Conservation (phyloP, 495 filamentous ascomycete species). For the Paragyromitra xinjiangensis region DNA sequence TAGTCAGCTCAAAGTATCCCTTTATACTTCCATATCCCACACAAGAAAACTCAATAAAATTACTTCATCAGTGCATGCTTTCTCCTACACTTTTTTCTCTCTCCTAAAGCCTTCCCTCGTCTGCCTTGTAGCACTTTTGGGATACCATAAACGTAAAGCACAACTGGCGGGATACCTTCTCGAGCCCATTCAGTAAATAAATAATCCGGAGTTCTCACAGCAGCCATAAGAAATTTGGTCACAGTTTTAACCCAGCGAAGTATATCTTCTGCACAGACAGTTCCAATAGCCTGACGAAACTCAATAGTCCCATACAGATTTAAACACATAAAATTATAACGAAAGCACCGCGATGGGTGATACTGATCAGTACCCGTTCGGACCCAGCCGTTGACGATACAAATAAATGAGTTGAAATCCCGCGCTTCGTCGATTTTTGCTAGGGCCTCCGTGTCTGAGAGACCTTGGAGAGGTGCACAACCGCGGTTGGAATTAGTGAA, state of each 20-base stretch:
- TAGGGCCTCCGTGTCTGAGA: neutral
- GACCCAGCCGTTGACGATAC: neutral
- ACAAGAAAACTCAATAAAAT: neutral
- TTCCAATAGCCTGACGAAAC: constrained; percentile 42
- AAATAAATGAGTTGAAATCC: constrained; percentile 3
- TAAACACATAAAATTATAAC: neutral
- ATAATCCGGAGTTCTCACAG: constrained; percentile 15
- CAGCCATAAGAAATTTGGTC: constrained; percentile 7
- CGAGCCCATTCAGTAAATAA: constrained; percentile 10
- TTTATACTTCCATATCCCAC: neutral
- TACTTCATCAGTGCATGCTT: neutral
- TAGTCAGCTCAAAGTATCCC: neutral
- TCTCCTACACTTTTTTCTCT: neutral
- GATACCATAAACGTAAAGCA: neutral
- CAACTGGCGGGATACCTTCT: constrained; percentile 5
- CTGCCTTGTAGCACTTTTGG: neutral
- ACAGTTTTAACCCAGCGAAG: constrained; percentile 31
- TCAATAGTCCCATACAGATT: constrained; percentile 38
- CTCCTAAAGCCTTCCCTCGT: neutral
- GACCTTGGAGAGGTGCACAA: neutral
- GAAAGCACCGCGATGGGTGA: constrained; percentile 5
- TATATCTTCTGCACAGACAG: neutral
- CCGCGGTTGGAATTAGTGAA: neutral
- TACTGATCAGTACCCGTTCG: neutral
- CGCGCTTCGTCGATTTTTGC: neutral